Percentiles rank a stretch among this genome's conserved stretches.
phyloP scores from a whole-genome alignment of 495 filamentous ascomycete genomes.

The Penicillium turbatum region DNA sequence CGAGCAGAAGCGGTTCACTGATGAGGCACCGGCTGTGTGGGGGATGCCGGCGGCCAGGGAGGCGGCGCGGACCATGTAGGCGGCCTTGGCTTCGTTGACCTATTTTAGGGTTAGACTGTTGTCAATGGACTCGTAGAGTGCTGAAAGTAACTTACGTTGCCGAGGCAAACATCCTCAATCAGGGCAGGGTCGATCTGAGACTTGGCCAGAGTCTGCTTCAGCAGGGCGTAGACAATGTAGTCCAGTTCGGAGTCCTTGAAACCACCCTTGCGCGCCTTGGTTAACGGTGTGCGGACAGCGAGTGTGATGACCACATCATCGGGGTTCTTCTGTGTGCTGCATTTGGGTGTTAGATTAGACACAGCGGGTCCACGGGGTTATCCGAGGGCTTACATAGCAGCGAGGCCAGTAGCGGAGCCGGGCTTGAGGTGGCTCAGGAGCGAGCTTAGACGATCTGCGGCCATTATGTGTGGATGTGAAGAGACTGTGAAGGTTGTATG shows the following conservation, averaged over 20 bases:
- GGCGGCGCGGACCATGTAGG: conserved; percentile 86
- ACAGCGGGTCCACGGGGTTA: neutral
- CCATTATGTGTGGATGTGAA: conserved; percentile 54
- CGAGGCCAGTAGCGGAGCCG: conserved; percentile 49
- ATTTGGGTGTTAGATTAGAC: conserved; percentile 6
- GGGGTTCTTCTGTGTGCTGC: conserved; percentile 85
- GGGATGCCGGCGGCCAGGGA: conserved; percentile 90
- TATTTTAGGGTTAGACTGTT: conserved; percentile 26
- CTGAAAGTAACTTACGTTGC: conserved; percentile 61
- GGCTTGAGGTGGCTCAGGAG: conserved; percentile 85
- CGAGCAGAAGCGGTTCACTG: conserved; percentile 93
- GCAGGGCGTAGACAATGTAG: conserved; percentile 70
- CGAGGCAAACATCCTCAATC: conserved; percentile 88
- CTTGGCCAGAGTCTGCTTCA: conserved; percentile 69
- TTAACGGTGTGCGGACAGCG: conserved; percentile 71
- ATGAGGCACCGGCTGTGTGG: conserved; percentile 74
- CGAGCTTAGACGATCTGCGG: conserved; percentile 76
- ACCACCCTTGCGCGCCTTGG: conserved; percentile 77
- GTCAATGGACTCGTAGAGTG: neutral
- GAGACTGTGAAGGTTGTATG: neutral
- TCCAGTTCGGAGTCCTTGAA: conserved; percentile 95
- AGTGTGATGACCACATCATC: conserved; percentile 95
- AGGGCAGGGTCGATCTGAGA: conserved; percentile 76
- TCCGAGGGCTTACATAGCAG: conserved; percentile 62
- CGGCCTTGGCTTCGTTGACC: conserved; percentile 81